Conservation (phyloP, 2,329 filamentous ascomycete genomes). For the Claviceps cyperi region DNA sequence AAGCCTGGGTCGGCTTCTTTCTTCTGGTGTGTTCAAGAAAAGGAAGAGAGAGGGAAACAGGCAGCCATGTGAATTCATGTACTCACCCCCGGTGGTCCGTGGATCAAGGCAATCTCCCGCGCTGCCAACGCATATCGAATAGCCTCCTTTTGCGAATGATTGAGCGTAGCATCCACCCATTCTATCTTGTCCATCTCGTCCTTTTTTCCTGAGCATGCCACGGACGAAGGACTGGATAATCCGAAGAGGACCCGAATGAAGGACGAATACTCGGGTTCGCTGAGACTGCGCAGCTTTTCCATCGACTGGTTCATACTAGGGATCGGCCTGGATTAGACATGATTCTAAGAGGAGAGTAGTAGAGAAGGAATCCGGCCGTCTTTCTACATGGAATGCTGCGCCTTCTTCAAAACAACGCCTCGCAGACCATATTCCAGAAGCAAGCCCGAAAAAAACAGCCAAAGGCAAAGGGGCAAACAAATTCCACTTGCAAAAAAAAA, state of each 20-base stretch:
- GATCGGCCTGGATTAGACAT: not conserved
- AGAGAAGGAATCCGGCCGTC: not conserved
- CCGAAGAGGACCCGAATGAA: constrained; percentile 52
- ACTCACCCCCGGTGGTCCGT: constrained; percentile 70
- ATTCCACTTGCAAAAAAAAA: not conserved
- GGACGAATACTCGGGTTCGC: constrained; percentile 39
- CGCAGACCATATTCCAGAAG: no score
- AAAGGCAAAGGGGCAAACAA: no score
- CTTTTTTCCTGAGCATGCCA: constrained; percentile 27
- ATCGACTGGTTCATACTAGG: constrained; percentile 48
- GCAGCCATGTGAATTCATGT: not conserved
- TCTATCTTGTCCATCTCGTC: constrained; percentile 32
- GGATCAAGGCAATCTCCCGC: constrained; percentile 73
- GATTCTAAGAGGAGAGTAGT: not conserved
- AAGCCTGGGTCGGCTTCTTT: not conserved
- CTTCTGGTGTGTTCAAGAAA: not conserved
- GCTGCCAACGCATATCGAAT: constrained; percentile 73
- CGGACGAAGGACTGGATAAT: constrained; percentile 34
- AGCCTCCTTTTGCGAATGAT: constrained; percentile 53
- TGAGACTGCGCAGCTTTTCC: constrained; percentile 43
- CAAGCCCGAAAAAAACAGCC: not conserved
- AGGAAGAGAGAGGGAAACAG: not conserved
- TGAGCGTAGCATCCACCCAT: constrained; percentile 48
- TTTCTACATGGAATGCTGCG: no score
- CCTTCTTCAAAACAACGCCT: no score